Base-by-base conservation (phyloP, 805 yeast species). In the Barnettozyma vustinii region DNA sequence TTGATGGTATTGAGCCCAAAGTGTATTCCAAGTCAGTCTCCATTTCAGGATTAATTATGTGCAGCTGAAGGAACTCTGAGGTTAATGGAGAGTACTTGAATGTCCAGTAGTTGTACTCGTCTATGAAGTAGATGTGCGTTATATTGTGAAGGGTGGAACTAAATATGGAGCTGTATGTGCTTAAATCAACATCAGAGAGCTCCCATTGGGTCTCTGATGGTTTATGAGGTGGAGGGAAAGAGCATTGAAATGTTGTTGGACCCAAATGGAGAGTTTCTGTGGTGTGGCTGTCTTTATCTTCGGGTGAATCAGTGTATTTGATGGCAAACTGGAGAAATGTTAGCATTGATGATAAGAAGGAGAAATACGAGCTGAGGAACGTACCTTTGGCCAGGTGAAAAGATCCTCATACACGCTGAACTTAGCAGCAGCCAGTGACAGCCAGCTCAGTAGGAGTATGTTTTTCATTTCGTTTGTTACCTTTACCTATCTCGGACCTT, bases 401-500 rank as follows among this genome's bases (percentile, higher is more conserved):
- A 56, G 9, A 40, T 59, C 64, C 1, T 58, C 60, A 37, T 45
- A 49, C 2, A 52, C 50, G 15, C 52, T 50, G 49, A 59, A 59
- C 12, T 35, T 44, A 13, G 45, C 42, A 4, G 30, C 9, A 9
- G 16, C 42, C 12, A 40, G 33, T 9, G 39, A 13, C 12, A 35
- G 16, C 33, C 27, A 23, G 15, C 16, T 16, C 30, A 47, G 41
- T 10, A 37, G 18, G 4, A 26, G 9, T 2, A 9, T 2, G n/a
- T 9, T 20, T 33, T 18, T 25, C 43, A 40, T 40, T 23, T 30
- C 12, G n/a, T 4, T 30, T 30, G 33, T 3, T 23, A 23, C 25
- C n/a, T n/a, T n/a, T n/a, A n/a, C n/a, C n/a, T 23, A 23, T 5
- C 25, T 23, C 9, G 13, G 30, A 26, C 13, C 30, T 10, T 10